These are phyloP conservation scores for Protomyces inouyei DNA, from an alignment of 1,139 yeast species.

Conservation along the genomic window DNA sequence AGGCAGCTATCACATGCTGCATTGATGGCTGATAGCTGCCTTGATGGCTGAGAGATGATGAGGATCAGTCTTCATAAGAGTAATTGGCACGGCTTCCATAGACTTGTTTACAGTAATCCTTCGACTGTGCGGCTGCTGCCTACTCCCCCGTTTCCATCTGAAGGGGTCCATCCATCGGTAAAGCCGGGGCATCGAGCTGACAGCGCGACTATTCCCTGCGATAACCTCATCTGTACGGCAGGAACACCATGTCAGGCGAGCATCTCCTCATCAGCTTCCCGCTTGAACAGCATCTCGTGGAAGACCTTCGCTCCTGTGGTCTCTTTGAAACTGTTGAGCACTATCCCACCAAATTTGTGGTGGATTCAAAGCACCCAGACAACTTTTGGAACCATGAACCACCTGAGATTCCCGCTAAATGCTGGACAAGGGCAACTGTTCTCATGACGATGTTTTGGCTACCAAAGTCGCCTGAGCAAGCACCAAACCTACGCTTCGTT, in stretches of 20 bases:
- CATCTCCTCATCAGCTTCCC: constrained; percentile 8
- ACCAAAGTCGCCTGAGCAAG: constrained; percentile 2
- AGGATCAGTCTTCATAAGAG: too few species aligned
- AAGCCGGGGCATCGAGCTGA: too few species aligned
- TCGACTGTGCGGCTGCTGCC: too few species aligned
- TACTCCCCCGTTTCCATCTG: too few species aligned
- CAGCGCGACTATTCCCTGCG: too few species aligned
- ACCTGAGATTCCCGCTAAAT: constrained; percentile 6
- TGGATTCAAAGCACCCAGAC: constrained; percentile 1
- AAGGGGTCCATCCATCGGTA: too few species aligned
- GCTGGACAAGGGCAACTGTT: constrained; percentile 3
- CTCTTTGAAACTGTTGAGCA: constrained; percentile 5
- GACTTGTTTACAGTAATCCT: too few species aligned
- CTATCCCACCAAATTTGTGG: constrained; percentile 7
- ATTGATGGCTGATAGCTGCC: too few species aligned
- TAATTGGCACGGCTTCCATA: too few species aligned
- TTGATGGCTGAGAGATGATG: too few species aligned
- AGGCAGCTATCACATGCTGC: neutral
- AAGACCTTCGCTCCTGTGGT: neutral
- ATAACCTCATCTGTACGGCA: too few species aligned
- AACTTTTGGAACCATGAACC: constrained; percentile 15
- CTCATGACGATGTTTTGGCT: constrained; percentile 17
- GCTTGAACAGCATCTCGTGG: constrained; percentile 6
- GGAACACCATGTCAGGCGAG: neutral
- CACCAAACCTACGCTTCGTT: constrained; percentile 12